These are phyloP conservation scores for Phytophthora lateralis DNA, from an alignment of 352 stramenopile species.

Conservation along the genomic window DNA sequence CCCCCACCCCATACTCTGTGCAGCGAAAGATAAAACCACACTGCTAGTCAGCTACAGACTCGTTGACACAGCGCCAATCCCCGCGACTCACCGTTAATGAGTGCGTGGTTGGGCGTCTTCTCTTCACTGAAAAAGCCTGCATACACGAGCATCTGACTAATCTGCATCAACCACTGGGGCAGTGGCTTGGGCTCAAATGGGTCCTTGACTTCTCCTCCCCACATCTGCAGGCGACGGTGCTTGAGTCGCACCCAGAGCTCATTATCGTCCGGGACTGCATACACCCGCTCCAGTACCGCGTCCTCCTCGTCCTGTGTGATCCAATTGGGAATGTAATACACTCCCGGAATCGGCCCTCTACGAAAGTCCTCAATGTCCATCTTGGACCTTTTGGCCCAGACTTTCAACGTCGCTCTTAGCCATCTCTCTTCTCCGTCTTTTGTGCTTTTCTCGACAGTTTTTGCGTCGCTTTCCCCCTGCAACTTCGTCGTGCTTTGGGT, in stretches of 20 bases:
- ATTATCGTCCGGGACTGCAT: slow-evolving; percentile 43
- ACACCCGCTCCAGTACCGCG: slow-evolving; percentile 62
- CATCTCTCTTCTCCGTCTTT: slow-evolving; percentile 5
- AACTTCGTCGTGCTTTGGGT: slow-evolving; percentile 1
- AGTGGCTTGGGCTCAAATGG: slow-evolving; percentile 52
- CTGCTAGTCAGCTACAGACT: not conserved
- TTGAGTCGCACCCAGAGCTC: slow-evolving; percentile 67
- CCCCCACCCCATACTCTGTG: slow-evolving; percentile 65
- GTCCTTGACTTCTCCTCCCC: slow-evolving; percentile 63
- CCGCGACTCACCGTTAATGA: slow-evolving; percentile 66
- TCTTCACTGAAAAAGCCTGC: slow-evolving; percentile 53
- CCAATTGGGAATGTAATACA: slow-evolving; percentile 74
- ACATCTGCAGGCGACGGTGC: slow-evolving; percentile 70
- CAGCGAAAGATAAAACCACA: not conserved
- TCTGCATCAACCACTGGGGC: slow-evolving; percentile 60
- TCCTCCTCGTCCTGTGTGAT: slow-evolving; percentile 60
- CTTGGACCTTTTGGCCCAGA: slow-evolving; percentile 33
- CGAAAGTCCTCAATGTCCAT: slow-evolving; percentile 44
- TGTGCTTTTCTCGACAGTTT: not conserved
- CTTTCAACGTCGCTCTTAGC: slow-evolving; percentile 22
- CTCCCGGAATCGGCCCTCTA: slow-evolving; percentile 41
- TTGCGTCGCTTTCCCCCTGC: not conserved
- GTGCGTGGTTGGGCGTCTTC: slow-evolving; percentile 59
- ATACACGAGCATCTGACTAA: slow-evolving; percentile 56
- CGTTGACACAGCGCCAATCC: not conserved